Percentiles rank a stretch among this genome's conserved stretches.
Conservation (phyloP, 1,139 yeast genomes). For the Magnusiomyces ingens region DNA sequence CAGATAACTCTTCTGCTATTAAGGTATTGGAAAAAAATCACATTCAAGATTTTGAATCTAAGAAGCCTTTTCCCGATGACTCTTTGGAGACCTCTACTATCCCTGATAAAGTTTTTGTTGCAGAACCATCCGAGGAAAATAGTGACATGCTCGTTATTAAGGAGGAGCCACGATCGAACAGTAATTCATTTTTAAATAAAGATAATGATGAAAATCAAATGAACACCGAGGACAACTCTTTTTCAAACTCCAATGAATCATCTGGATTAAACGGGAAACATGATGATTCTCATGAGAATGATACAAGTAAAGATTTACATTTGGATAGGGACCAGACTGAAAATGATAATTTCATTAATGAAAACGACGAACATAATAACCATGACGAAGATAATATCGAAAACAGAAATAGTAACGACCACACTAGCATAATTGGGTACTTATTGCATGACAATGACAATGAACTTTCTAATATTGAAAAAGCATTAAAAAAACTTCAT, state of each 20-base stretch:
- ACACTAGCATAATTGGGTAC: constrained; percentile 27
- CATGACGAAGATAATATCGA: not conserved
- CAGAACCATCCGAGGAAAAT: not conserved
- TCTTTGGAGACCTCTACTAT: no score
- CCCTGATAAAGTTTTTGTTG: not conserved
- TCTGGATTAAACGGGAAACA: not conserved
- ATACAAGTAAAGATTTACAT: not conserved
- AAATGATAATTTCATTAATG: not conserved
- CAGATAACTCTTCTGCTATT: no score
- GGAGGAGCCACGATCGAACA: no score
- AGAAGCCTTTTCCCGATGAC: no score
- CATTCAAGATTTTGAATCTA: no score
- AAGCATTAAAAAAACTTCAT: constrained; percentile 60
- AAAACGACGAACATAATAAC: not conserved
- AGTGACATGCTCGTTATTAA: no score
- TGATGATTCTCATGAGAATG: no score
- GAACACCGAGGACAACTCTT: not conserved
- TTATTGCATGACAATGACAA: constrained; percentile 73
- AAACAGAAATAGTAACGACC: constrained; percentile 8
- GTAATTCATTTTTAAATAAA: not conserved
- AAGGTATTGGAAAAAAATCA: no score
- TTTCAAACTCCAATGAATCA: not conserved
- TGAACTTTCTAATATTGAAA: constrained; percentile 61
- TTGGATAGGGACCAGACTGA: not conserved
- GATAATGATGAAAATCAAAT: not conserved